Percentiles rank a stretch among this genome's conserved stretches.
phyloP scores from a whole-genome alignment of 495 filamentous ascomycete genomes.

The Daldinia bambusicola region DNA sequence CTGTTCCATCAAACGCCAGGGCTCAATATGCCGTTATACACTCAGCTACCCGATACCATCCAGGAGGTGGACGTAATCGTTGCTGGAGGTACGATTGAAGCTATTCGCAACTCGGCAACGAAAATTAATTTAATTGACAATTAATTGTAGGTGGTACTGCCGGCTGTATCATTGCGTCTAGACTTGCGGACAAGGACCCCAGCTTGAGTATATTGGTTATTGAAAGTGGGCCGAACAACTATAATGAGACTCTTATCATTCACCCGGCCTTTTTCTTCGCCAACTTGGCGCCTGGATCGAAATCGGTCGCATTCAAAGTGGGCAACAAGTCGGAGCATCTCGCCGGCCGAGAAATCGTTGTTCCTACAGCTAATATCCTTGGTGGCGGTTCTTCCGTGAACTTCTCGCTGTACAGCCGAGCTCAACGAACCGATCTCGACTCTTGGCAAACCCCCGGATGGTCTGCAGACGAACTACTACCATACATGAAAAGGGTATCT shows the following conservation, averaged over 20 bases:
- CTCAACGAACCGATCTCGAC: conserved; percentile 56
- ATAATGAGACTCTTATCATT: conserved; percentile 55
- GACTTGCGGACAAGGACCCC: not conserved
- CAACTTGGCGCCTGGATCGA: conserved; percentile 47
- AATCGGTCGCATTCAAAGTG: conserved; percentile 49
- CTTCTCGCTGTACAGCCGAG: conserved; percentile 56
- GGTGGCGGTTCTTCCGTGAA: conserved; percentile 69
- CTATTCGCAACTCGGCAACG: not conserved
- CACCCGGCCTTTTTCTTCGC: conserved; percentile 54
- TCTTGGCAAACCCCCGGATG: conserved; percentile 61
- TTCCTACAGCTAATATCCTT: conserved; percentile 62
- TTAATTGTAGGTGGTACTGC: not conserved
- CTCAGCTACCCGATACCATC: conserved; percentile 44
- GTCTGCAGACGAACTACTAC: conserved; percentile 43
- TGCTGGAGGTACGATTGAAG: conserved; percentile 45
- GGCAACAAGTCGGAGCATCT: conserved; percentile 52
- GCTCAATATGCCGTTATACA: conserved; percentile 47
- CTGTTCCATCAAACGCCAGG: not conserved
- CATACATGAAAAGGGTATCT: not conserved
- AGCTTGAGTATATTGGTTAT: conserved; percentile 64
- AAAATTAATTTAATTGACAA: not conserved
- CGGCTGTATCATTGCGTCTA: not conserved
- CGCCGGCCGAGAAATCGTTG: conserved; percentile 50
- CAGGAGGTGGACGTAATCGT: conserved; percentile 52
- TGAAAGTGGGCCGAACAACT: conserved; percentile 61